Base-by-base conservation (phyloP, 768 basidiomycete species). In the Tricholoma furcatifolium region DNA sequence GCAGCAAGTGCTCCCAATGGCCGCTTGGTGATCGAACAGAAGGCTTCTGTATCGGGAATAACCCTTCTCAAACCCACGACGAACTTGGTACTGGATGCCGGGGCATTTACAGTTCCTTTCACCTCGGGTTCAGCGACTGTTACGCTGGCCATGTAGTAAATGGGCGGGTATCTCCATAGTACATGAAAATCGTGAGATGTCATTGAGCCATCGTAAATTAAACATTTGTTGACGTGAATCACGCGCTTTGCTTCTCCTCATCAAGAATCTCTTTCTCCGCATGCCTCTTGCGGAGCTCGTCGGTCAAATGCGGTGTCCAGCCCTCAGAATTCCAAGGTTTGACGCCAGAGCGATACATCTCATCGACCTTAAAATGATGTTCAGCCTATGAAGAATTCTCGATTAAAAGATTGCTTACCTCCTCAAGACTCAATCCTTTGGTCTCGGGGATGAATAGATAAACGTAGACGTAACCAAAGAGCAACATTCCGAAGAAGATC, bases 401-500 rank as follows among this genome's bases (percentile, higher is more conserved):
- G 23, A 2, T 47, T 40, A 24, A 38, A 47, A 59, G n/a, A 27
- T 30, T 35, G 54, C 65, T 27, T 50, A 82, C 84, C 75, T 88
- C 85, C 71, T 91, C 88, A 56, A 89, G 67, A 49, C 82, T 81
- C 18, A 91, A 78, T 10, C 88, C 88, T 65, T 82, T 91, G 20
- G 87, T 91, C 74, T 93, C 91, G 18, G 90, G 90, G 43, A 93
- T 81, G 65, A 84, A 80, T 49, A 90, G 68, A 66, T 84, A 88
- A 21, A 89, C 88, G 63, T 88, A 93, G 53, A 80, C 66, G 62
- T 78, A 84, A 34, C 85, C 88, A 60, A 87, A 80, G 20, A 82
- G 56, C 8, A 88, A 74, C 81, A 87, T 82, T 48, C 87, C 84
- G 64, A 81, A 88, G 76, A 91, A 91, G 63, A 89, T 83, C 55